These are phyloP conservation scores for Beauveria asiatica DNA, from an alignment of 2,329 filamentous ascomycete species.

Conservation along the genomic window DNA sequence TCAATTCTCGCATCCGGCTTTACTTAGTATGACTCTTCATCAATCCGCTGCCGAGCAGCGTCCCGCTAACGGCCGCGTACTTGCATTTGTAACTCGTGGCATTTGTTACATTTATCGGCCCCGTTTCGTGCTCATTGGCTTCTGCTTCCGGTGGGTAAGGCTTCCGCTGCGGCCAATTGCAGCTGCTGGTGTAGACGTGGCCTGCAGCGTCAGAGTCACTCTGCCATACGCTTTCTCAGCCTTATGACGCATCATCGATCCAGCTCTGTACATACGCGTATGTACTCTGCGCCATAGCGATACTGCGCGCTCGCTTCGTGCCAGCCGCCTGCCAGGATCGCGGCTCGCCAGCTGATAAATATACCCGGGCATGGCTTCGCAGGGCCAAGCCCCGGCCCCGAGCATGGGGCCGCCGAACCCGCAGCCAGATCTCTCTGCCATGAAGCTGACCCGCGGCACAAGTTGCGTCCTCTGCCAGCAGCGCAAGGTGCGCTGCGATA, in stretches of 20 bases:
- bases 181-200: background rate
- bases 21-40: background rate
- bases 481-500: constrained; percentile 67
- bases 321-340: background rate
- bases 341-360: background rate
- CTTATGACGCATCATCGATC: constrained; percentile 2
- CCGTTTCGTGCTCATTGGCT: background rate
- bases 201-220: background rate
- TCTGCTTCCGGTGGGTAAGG: background rate
- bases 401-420: constrained; percentile 10
- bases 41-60: background rate
- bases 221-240: background rate
- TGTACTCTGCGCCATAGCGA: background rate
- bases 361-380: constrained; percentile 7
- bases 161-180: background rate
- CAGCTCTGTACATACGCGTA: background rate
- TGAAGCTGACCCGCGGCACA: constrained; percentile 51
- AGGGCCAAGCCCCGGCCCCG: constrained; percentile 5
- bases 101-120: background rate
- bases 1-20: constrained; percentile 2
- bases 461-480: constrained; percentile 68
- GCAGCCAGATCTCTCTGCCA: constrained; percentile 31
- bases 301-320: background rate
- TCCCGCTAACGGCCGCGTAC: background rate
- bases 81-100: background rate